Base-by-base conservation (phyloP, 371 early-diverging fungal genomes). In the Circinella umbellata region DNA sequence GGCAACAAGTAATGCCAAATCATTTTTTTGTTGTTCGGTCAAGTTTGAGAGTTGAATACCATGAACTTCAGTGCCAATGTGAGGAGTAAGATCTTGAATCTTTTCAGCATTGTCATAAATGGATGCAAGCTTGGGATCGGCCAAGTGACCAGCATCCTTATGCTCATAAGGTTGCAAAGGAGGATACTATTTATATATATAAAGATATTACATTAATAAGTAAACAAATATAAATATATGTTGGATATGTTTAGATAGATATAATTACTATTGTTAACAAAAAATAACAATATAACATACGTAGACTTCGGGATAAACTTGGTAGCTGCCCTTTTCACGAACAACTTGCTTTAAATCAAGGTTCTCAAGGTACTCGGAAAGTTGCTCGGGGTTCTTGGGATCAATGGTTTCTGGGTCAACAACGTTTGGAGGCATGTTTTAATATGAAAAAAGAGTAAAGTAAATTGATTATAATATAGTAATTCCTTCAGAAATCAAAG, bases 41-140 rank as follows among this genome's bases (percentile, higher is more conserved):
- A 88, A 66, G 57, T 82, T 69, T 34, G 76, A 67, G 39, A 88
- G 74, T 61, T 85, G 87, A 54, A 90, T 71, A n/a, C 90, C 87
- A 49, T 85, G 87, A 42, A 92, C 69, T 66, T 90, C 91, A n/a
- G 92, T 90, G 61, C 92, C 92, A 67, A 92, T 85, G 60, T 83
- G 74, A 51, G 88, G 90, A 0, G 89, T 80, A 36, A 89, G 72
- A 46, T 90, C 90, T 73, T 84, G 78, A 61, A 87, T 73, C 75
- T 88, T 88, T 68, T 83, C 83, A 57, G 88, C 90, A 55, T 76
- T 79, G 39, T 83, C 77, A 47, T 82, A 79, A 46, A 91, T 70
- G 9, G 90, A 84, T 35, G 85, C 81, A 75, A 88, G 88, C 63
- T 80, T 83, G 11, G 89, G 87, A 61, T 91, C 90, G 9, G 74